These are phyloP conservation scores for Flaveria linearis DNA, from an alignment of 129 eudicot genomes.

Conservation along the genomic window DNA sequence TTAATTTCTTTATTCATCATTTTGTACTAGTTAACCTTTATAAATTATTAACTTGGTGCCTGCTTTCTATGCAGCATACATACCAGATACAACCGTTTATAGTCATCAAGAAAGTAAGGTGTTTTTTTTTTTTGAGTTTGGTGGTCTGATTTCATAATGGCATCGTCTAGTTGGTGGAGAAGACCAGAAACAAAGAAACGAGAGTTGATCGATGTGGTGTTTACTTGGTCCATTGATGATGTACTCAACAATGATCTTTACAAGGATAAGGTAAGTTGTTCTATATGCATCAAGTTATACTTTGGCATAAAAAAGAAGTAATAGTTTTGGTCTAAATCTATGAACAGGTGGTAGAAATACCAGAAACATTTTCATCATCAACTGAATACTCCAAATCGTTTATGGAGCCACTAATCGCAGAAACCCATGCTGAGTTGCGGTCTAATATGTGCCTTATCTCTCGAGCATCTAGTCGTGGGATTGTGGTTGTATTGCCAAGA, in stretches of 20 bases:
- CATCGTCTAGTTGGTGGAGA: constrained; percentile 14
- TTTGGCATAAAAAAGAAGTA: neutral
- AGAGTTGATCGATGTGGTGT: constrained; percentile 31
- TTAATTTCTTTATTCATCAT: constrained; percentile 16
- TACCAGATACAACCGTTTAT: neutral
- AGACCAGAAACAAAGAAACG: constrained; percentile 18
- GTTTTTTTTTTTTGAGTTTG: neutral
- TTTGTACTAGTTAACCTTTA: constrained; percentile 13
- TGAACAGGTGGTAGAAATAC: constrained; percentile 47
- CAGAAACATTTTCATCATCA: constrained; percentile 41
- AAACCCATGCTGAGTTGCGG: constrained; percentile 51
- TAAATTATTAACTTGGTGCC: constrained; percentile 1
- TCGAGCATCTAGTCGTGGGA: constrained; percentile 41
- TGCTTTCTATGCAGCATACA: neutral
- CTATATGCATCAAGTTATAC: neutral
- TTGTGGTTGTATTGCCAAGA: neutral
- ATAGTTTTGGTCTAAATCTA: constrained; percentile 2
- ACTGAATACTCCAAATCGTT: constrained; percentile 42
- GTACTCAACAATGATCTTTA: constrained; percentile 27
- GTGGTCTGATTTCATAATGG: constrained; percentile 19
- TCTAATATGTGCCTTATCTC: constrained; percentile 32
- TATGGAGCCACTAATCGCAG: constrained; percentile 55
- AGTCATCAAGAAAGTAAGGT: constrained; percentile 19
- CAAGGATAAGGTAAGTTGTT: constrained; percentile 27
- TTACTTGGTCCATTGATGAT: constrained; percentile 35